Conservation (phyloP, 2,329 filamentous ascomycete species). For the Pseudocercospora cruenta region DNA sequence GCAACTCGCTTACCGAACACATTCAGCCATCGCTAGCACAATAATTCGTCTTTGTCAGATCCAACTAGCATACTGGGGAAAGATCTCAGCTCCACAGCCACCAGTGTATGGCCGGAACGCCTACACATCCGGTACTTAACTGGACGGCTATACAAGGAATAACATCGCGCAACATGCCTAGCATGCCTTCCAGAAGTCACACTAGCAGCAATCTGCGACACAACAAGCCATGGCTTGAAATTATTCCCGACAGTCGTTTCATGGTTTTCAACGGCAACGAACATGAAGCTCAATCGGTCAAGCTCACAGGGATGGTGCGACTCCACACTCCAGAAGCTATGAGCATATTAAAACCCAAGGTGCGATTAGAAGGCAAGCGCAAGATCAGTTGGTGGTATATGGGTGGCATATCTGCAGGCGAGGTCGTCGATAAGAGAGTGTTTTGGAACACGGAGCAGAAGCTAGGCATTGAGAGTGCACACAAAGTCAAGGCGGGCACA, state of each 20-base stretch:
- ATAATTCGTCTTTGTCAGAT: background rate
- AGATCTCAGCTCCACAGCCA: background rate
- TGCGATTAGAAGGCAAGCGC: conserved; percentile 52
- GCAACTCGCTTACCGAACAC: conserved; percentile 2
- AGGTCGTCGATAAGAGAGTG: conserved; percentile 51
- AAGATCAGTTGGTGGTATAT: conserved; percentile 49
- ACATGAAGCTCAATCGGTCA: conserved; percentile 49
- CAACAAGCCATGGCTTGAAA: conserved; percentile 44
- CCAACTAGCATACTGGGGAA: no score
- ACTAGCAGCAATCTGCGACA: conserved; percentile 19
- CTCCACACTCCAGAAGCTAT: conserved; percentile 53
- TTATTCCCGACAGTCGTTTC: conserved; percentile 52
- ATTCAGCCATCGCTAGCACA: conserved; percentile 8
- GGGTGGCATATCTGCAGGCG: conserved; percentile 41
- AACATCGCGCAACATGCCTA: conserved; percentile 34
- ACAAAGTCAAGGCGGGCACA: conserved; percentile 54
- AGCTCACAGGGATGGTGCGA: conserved; percentile 51
- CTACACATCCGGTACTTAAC: conserved; percentile 6
- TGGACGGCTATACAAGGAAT: background rate
- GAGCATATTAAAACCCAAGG: conserved; percentile 51
- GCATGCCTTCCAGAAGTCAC: conserved; percentile 30
- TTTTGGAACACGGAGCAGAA: conserved; percentile 51
- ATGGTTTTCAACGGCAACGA: conserved; percentile 55
- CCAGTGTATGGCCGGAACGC: conserved; percentile 9
- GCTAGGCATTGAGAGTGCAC: conserved; percentile 48